Percentiles rank a stretch among this genome's conserved stretches.
These are phyloP conservation scores for Russula abietina DNA, from an alignment of 768 basidiomycete genomes.

Conservation along the genomic window DNA sequence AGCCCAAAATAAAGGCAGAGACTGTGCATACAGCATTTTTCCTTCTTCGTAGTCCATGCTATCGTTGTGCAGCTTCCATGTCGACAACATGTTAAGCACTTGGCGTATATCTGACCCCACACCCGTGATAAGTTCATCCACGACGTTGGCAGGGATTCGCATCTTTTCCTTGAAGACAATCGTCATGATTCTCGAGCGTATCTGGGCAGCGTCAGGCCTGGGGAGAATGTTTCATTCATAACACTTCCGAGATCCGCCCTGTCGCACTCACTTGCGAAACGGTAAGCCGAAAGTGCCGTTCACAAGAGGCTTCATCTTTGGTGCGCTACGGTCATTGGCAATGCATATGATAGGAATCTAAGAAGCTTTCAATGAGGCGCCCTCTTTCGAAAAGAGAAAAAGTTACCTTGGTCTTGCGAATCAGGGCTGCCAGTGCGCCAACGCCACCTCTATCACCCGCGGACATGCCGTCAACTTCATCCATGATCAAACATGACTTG, in stretches of 20 bases:
- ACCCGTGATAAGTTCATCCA: conserved; percentile 86
- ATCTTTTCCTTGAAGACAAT: conserved; percentile 92
- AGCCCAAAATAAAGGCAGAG: background rate
- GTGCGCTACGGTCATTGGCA: conserved; percentile 82
- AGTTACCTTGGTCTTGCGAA: conserved; percentile 85
- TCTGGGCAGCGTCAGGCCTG: conserved; percentile 69
- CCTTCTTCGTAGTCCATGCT: conserved; percentile 89
- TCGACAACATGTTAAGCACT: conserved; percentile 96
- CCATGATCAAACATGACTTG: conserved; percentile 91
- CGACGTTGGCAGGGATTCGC: conserved; percentile 83
- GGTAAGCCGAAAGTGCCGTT: conserved; percentile 65
- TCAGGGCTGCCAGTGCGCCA: conserved; percentile 84
- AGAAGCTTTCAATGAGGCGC: background rate
- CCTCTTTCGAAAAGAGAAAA: background rate
- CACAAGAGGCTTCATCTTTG: conserved; percentile 84
- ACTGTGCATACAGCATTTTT: conserved; percentile 71
- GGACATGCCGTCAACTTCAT: conserved; percentile 99
- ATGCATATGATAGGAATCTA: conserved; percentile 97
- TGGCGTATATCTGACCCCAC: conserved; percentile 96
- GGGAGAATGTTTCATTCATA: background rate
- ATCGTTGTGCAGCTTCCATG: conserved; percentile 81
- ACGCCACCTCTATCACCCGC: conserved; percentile 96
- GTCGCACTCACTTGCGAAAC: conserved; percentile 61
- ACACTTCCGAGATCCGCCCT: background rate
- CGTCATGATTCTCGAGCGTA: conserved; percentile 83